Evolutionary conservation across 345 rosid species (phyloP), one percentile per base, ranked within the genome.

Genomic region (Brassica rapa): DNA sequence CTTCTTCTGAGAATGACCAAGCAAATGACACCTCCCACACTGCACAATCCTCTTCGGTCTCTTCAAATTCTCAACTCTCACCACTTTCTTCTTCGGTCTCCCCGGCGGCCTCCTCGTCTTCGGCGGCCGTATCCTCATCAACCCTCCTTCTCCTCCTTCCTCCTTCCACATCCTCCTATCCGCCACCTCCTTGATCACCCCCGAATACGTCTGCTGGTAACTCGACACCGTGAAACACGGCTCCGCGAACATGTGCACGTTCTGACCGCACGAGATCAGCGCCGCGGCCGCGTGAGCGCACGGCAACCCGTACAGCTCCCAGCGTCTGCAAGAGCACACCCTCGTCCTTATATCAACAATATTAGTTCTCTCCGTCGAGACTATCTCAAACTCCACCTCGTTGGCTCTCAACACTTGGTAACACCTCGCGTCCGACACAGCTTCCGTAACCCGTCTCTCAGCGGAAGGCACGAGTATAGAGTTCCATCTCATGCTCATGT

Each of bases 1-100:
- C 87, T 96, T 96, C 84, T 96, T 96, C 82, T 96, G 99, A 64
- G 99, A 96, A 86, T 96, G 99, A 65, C 99, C 99, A 84, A 96
- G 86, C 81, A 93, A 83, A 87, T 93, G 98, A 72, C 98, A 96
- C 43, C 99, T 90, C 46, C 99, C 99, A 73, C 99, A 96, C 68
- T 96, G 99, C 81, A 96, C 98, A 62, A 93, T 83, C 80, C 97
- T 88, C 83, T 96, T 96, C 0, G 96, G 99, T 21, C 97, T 92
- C 86, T 96, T 96, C 66, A 93, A 81, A 78, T 90, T 96, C 86
- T 96, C 99, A 39, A 89, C 95, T 23, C 98, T 86, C 74, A 89
- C 92, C 69, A 91, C 92, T 87, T 93, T 96, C 93, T 90, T 96
- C 80, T 91, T 96, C 1, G 99, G 98, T 80, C 99, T 85, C 29